A percentile compares a stretch with the other conserved stretches of the same genome.
Conservation (phyloP, 73 alveolate genomes). For the Paramecium biaurelia region DNA sequence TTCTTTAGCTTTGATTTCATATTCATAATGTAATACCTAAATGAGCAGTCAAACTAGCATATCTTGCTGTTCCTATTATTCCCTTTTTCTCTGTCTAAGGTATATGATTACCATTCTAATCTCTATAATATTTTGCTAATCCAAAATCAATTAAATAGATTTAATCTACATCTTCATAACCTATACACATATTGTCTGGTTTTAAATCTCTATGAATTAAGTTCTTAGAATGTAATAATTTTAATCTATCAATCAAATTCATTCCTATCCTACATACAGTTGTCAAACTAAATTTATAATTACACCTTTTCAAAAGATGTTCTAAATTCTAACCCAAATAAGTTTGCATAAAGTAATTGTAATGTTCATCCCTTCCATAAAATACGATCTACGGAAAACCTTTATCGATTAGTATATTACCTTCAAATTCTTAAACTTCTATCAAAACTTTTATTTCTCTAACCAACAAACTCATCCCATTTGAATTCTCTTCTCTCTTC, state of each 20-base stretch:
- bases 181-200: slow-evolving; percentile 78
- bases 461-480: background rate
- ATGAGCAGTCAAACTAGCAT: slow-evolving; percentile 93
- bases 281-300: slow-evolving; percentile 51
- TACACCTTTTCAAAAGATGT: background rate
- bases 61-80: slow-evolving; percentile 92
- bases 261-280: slow-evolving; percentile 65
- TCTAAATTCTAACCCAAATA: slow-evolving; percentile 43
- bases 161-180: slow-evolving; percentile 61
- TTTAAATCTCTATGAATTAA: slow-evolving; percentile 78
- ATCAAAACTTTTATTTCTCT: slow-evolving; percentile 38
- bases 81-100: slow-evolving; percentile 68
- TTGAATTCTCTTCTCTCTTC: slow-evolving; percentile 10
- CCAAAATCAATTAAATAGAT: slow-evolving; percentile 79
- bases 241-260: slow-evolving; percentile 70
- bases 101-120: slow-evolving; percentile 72
- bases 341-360: slow-evolving; percentile 30
- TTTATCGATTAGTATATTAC: background rate
- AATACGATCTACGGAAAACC: slow-evolving; percentile 28
- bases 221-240: slow-evolving; percentile 71
- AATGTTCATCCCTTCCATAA: slow-evolving; percentile 45
- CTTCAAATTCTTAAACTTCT: background rate
- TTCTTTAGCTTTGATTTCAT: slow-evolving; percentile 27
- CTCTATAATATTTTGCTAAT: slow-evolving; percentile 70
- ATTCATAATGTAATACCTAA: slow-evolving; percentile 62